These are phyloP conservation scores for Pholiota adiposa DNA, from an alignment of 1,284 basidiomycete genomes.

Conservation along the genomic window DNA sequence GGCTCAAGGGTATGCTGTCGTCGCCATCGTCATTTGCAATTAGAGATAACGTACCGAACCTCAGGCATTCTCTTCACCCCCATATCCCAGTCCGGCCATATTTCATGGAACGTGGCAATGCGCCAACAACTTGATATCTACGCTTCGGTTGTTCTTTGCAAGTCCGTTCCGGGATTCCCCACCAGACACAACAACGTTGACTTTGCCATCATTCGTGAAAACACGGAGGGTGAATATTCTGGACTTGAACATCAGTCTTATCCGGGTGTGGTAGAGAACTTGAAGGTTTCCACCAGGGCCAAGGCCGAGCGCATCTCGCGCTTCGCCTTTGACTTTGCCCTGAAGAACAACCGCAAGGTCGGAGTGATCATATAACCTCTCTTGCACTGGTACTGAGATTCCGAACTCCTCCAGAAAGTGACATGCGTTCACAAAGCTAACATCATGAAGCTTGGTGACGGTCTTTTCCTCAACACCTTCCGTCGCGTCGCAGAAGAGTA, in stretches of 20 bases:
- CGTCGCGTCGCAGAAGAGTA: slow-evolving; percentile 95
- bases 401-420: slow-evolving; percentile 75
- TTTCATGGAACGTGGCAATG: slow-evolving; percentile 99
- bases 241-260: slow-evolving; percentile 98
- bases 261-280: slow-evolving; percentile 97
- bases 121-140: slow-evolving; percentile 99
- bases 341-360: slow-evolving; percentile 98
- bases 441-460: slow-evolving; percentile 99
- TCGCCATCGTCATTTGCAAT: slow-evolving; percentile 2
- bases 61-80: slow-evolving; percentile 98
- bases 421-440: slow-evolving; percentile 99
- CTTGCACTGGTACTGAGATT: background rate
- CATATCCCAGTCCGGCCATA: slow-evolving; percentile 94
- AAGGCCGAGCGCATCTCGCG: slow-evolving; percentile 98
- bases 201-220: slow-evolving; percentile 99
- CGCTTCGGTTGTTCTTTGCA: slow-evolving; percentile 97
- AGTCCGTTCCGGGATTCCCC: slow-evolving; percentile 95
- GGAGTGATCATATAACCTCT: slow-evolving; percentile 19
- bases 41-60: slow-evolving; percentile 6
- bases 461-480: slow-evolving; percentile 99
- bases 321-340: slow-evolving; percentile 98
- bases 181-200: slow-evolving; percentile 98
- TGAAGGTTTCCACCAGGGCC: slow-evolving; percentile 96
- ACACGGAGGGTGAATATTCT: slow-evolving; percentile 99
- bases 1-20: slow-evolving; percentile 84